Percentiles rank a stretch among this genome's conserved stretches.
Conservation (phyloP, 768 basidiomycete genomes). For the Trametes elegans region DNA sequence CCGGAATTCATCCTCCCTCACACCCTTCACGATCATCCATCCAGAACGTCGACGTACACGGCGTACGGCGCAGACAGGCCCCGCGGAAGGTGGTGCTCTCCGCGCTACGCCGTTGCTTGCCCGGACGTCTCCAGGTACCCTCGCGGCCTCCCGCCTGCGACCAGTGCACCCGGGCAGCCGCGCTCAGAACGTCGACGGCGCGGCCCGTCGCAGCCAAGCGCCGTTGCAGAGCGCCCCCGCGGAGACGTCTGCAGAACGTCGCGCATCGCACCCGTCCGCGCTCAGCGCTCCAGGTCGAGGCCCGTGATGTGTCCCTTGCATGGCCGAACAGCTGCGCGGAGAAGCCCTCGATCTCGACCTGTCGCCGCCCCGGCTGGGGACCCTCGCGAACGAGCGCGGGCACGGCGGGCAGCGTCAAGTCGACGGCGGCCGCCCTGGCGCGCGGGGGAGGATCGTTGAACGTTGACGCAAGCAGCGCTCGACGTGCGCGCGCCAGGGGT, state of each 20-base stretch:
- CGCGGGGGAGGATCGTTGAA: too few relatives aligned
- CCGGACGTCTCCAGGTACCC: too few relatives aligned
- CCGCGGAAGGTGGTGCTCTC: neutral
- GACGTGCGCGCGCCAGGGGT: neutral
- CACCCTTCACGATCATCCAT: too few relatives aligned
- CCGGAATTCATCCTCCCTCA: neutral
- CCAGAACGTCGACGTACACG: too few relatives aligned
- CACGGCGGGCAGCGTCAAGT: neutral
- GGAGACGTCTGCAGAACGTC: too few relatives aligned
- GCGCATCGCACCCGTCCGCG: too few relatives aligned
- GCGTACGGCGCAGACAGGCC: neutral
- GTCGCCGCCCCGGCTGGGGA: neutral
- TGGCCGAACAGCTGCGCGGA: neutral
- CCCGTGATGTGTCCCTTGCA: neutral
- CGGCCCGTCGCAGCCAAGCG: neutral
- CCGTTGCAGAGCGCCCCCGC: neutral
- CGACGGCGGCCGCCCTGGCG: neutral
- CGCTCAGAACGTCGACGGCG: neutral
- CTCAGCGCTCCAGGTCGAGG: neutral
- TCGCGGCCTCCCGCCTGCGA: neutral
- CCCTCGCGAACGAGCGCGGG: neutral
- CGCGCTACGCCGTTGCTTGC: neutral
- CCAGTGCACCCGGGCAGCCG: neutral
- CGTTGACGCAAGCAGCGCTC: neutral
- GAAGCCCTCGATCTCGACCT: neutral